Evolutionary conservation across 768 basidiomycete genomes (phyloP).

Genomic region (Suillus luteus): DNA sequence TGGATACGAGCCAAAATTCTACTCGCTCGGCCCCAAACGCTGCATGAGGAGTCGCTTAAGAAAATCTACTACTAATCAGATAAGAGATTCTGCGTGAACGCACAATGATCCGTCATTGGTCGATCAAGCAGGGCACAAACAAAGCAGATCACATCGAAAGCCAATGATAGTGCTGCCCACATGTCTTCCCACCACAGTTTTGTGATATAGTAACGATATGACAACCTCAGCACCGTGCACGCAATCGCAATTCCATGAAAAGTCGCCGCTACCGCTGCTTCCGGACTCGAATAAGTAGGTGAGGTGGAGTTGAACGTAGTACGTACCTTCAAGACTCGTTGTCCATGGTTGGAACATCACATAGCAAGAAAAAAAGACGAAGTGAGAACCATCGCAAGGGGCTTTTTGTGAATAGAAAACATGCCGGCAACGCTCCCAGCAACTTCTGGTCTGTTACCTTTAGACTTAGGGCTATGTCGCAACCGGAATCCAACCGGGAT

Average conservation of each 20-base stretch:
- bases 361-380: not conserved
- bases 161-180: conserved; percentile 26
- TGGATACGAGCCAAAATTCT: conserved; percentile 20
- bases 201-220: conserved; percentile 22
- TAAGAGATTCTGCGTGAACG: not conserved
- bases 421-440: not conserved
- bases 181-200: conserved; percentile 34
- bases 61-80: too few relatives aligned
- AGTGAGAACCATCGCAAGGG: not conserved
- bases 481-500: not conserved
- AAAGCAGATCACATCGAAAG: conserved; percentile 20
- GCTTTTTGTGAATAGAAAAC: not conserved
- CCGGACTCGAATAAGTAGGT: not conserved
- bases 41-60: conserved; percentile 6
- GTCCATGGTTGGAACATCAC: conserved; percentile 1
- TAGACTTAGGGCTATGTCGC: not conserved
- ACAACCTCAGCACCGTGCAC: conserved; percentile 25
- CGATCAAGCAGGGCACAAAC: conserved; percentile 11
- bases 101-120: not conserved
- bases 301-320: not conserved
- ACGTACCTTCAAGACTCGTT: not conserved
- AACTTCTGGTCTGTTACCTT: not conserved
- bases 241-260: conserved; percentile 26
- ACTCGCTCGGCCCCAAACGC: conserved; percentile 1
- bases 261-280: conserved; percentile 18